These are phyloP conservation scores for Paxillus involutus DNA, from an alignment of 768 basidiomycete genomes.

Conservation along the genomic window DNA sequence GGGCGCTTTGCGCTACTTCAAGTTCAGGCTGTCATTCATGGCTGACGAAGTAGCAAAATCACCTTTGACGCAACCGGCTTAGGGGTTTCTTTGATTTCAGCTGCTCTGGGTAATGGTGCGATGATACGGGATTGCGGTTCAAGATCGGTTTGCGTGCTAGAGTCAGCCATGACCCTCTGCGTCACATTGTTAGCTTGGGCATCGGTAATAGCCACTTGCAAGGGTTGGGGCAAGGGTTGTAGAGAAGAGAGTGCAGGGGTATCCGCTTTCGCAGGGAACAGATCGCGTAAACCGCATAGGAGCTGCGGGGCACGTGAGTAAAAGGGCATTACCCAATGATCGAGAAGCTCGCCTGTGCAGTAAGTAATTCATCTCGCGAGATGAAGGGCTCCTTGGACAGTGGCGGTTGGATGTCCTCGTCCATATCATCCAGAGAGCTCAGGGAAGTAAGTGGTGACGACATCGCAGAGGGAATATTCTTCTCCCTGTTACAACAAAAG, in stretches of 20 bases:
- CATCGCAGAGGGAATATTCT: slow-evolving; percentile 44
- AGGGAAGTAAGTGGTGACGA: slow-evolving; percentile 76
- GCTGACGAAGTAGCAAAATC: neutral
- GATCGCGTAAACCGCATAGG: slow-evolving; percentile 37
- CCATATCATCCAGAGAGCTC: slow-evolving; percentile 67
- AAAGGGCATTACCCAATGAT: slow-evolving; percentile 2
- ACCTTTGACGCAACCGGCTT: slow-evolving; percentile 23
- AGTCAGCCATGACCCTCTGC: slow-evolving; percentile 21
- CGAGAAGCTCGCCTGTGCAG: slow-evolving; percentile 52
- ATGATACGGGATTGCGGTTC: slow-evolving; percentile 9
- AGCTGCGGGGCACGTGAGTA: slow-evolving; percentile 30
- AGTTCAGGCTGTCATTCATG: slow-evolving; percentile 4
- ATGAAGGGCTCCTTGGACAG: slow-evolving; percentile 24
- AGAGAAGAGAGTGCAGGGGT: neutral
- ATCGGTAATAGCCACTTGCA: neutral
- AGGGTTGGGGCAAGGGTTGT: neutral
- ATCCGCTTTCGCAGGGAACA: slow-evolving; percentile 14
- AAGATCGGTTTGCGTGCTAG: slow-evolving; percentile 28
- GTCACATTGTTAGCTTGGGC: neutral
- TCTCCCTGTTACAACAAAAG: slow-evolving; percentile 13
- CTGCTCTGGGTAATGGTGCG: slow-evolving; percentile 11
- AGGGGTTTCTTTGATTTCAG: slow-evolving; percentile 21
- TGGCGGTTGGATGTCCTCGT: slow-evolving; percentile 31
- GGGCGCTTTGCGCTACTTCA: slow-evolving; percentile 29
- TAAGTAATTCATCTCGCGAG: slow-evolving; percentile 51